These are phyloP conservation scores for Pleurotus pulmonarius DNA, from an alignment of 768 basidiomycete genomes.

Conservation along the genomic window DNA sequence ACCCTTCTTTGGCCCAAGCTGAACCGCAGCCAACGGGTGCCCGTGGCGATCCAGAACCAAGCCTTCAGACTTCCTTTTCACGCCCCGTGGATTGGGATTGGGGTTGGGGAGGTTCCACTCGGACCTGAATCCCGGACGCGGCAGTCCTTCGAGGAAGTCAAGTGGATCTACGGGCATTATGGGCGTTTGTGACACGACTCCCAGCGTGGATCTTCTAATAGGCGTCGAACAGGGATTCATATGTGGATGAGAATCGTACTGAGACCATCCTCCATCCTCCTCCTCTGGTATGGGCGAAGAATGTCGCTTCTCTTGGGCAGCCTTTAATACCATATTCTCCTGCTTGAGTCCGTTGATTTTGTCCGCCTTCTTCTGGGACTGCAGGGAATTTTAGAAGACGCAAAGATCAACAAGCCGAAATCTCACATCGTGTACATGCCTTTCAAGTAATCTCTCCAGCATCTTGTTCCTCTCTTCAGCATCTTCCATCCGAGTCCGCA, in stretches of 20 bases:
- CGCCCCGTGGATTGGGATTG: not conserved
- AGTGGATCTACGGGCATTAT: not conserved
- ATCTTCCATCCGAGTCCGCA: not conserved
- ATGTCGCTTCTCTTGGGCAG: not conserved
- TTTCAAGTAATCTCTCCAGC: not conserved
- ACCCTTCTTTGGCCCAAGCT: slow-evolving; percentile 4
- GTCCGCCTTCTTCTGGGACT: slow-evolving; percentile 1
- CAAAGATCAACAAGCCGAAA: not conserved
- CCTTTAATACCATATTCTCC: not conserved
- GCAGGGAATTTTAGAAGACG: not conserved
- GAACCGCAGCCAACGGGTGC: not conserved
- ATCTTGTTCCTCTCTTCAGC: not conserved
- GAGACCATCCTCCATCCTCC: not conserved
- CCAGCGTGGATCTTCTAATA: too few species aligned
- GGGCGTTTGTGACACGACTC: not conserved
- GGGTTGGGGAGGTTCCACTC: slow-evolving; percentile 1
- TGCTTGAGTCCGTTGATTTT: not conserved
- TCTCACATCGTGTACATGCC: not conserved
- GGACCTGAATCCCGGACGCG: not conserved
- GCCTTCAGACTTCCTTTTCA: slow-evolving; percentile 5
- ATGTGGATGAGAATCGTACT: not conserved
- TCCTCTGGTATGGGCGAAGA: not conserved
- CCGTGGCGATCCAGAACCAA: slow-evolving; percentile 1
- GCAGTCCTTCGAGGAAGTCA: slow-evolving; percentile 1
- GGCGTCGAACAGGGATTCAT: not conserved